Base-by-base conservation (phyloP, 768 basidiomycete genomes). In the Calocybe indica region DNA sequence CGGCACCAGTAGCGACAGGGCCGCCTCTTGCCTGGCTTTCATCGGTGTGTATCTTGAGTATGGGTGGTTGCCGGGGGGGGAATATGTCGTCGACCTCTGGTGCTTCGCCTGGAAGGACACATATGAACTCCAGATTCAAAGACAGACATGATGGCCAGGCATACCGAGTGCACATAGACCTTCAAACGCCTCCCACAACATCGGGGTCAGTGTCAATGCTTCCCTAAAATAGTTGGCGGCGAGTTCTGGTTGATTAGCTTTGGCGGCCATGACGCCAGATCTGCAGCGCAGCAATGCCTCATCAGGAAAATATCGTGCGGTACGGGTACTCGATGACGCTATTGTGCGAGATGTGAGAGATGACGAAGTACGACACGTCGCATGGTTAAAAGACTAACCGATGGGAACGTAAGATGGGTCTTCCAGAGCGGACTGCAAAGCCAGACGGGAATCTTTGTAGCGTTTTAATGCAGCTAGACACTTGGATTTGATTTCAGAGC, bases 151-250 rank as follows among this genome's bases (percentile, higher is more conserved):
- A 32, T 33, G 46, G 33, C 45, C n/a, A 37, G 51, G 67, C 73
- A 44, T 57, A 87, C 93, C 92, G 39, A 90, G 67, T 30, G 75
- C 66, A 62, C 92, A 95, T 32, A 96, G 64, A 0, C 89, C 92
- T 59, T 92, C 89, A 57, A 92, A 88, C 5, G 92, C 92, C 62
- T 96, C 92, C 92, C 92, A 95, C 46, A 93, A 66, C 61, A 89
- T 78, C 31, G 90, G 88, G 59, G 91, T 84, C 40, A 82, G 61
- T 10, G 71, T 62, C 51, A 96, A 71, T 28, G 91, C 87, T 49
- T 82, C 78, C 40, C 74, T 74, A 63, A 86, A 94, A 58, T 82
- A 84, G 46, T 67, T 58, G 22, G 75, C 70, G n/a, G 92, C 92
- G 54, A 80, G 78, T 46, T 85, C 83, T 2, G 76, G 77, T 49